phyloP scores from a whole-genome alignment of 169 alveolate genomes.

The Plasmodium sp. region DNA sequence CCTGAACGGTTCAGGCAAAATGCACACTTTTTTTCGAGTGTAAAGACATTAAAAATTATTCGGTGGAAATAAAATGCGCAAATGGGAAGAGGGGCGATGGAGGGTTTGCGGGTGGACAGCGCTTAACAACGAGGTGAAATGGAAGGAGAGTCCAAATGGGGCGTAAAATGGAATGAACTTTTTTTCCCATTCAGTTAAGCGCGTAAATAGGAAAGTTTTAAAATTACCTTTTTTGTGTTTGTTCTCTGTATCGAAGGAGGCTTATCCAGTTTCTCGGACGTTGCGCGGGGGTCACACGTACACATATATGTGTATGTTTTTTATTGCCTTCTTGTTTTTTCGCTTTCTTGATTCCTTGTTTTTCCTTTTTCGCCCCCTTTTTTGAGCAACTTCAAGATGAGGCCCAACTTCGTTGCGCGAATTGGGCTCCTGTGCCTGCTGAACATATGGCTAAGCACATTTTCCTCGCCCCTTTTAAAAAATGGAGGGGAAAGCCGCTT shows the following conservation, averaged over 20 bases:
- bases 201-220: neutral
- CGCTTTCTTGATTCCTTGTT: neutral
- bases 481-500: neutral
- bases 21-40: conserved; percentile 2
- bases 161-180: neutral
- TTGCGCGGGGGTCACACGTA: neutral
- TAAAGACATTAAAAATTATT: conserved; percentile 16
- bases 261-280: neutral
- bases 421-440: neutral
- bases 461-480: neutral
- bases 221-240: neutral
- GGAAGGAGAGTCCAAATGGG: neutral
- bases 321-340: neutral
- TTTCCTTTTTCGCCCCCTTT: neutral
- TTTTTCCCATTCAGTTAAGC: neutral
- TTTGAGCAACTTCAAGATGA: neutral
- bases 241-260: neutral
- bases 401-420: neutral
- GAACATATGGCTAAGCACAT: neutral
- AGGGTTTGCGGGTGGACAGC: neutral
- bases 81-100: neutral
- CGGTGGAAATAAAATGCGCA: neutral
- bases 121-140: neutral
- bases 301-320: neutral
- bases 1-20: neutral